These are phyloP conservation scores for Herpetomonas muscarum DNA, from an alignment of 208 protist species.

Conservation along the genomic window DNA sequence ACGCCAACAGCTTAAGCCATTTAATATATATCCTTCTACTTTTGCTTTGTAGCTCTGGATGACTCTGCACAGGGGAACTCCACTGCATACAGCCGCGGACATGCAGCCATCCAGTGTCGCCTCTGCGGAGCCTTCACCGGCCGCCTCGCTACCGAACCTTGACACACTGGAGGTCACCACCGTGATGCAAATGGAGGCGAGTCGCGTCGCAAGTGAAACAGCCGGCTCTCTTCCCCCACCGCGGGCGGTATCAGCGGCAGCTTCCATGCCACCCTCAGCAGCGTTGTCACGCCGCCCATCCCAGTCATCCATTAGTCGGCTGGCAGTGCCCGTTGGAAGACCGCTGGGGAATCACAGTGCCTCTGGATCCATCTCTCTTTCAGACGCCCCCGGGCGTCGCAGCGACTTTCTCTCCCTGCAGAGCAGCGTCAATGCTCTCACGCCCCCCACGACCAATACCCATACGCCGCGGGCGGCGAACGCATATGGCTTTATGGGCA, in stretches of 20 bases:
- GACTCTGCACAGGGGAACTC: too few species aligned
- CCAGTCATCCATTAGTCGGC: too few species aligned
- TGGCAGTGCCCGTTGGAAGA: too few species aligned
- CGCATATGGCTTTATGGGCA: background rate
- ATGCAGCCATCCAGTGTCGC: too few species aligned
- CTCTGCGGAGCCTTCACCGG: background rate
- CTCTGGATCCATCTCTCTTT: background rate
- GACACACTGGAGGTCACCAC: background rate
- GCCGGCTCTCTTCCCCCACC: background rate
- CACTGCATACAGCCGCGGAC: too few species aligned
- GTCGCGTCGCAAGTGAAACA: too few species aligned
- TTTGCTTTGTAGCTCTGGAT: too few species aligned
- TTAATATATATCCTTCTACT: too few species aligned
- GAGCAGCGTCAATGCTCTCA: constrained; percentile 8
- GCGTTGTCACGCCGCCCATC: too few species aligned
- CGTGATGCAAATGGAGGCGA: background rate
- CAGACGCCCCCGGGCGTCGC: background rate
- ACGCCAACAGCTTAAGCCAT: too few species aligned
- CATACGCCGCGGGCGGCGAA: constrained; percentile 8
- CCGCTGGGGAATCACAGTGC: too few species aligned
- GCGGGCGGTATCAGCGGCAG: background rate
- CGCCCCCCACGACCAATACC: constrained; percentile 2
- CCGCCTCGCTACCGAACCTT: background rate
- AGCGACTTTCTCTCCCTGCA: constrained; percentile 11
- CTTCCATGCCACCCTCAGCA: background rate